Base-by-base conservation (phyloP, 176 grass and related monocot genomes). In the Microstegium vimineum region DNA sequence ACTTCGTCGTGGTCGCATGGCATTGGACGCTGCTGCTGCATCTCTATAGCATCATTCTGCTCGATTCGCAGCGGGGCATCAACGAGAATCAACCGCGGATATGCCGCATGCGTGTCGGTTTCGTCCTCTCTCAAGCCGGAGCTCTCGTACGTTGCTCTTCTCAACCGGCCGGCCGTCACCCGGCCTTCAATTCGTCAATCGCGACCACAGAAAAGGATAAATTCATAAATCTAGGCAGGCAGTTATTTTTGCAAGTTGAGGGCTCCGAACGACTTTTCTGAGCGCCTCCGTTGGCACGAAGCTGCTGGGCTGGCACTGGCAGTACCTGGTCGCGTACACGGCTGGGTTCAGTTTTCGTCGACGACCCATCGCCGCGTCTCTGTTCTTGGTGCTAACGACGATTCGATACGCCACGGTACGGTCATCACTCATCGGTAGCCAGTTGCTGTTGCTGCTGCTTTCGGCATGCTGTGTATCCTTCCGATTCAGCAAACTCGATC, bases 61-160 rank as follows among this genome's bases (percentile, higher is more conserved):
- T n/a, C n/a, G n/a, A n/a, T 33, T 33, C 30, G 62, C 32, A 7
- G 30, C 30, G 32, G n/a, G n/a, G 33, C 33, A 11, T 11, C 32
- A 11, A 10, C 33, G 35, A 67, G 65, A 37, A 67, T 68, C 65
- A n/a, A 68, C 65, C 65, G 34, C 34, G 65, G 65, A 68, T 68
- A 68, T 68, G 65, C 65, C 20, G 33, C 33, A 10, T 5, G n/a
- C n/a, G n/a, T n/a, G n/a, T n/a, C n/a, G n/a, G n/a, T n/a, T n/a
- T n/a, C n/a, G n/a, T n/a, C n/a, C n/a, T n/a, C n/a, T n/a, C n/a
- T n/a, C n/a, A n/a, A 22, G 51, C 20, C 20, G 51, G 51, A 54
- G 51, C 51, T 54, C 18, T 25, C 9, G n/a, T n/a, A n/a, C n/a
- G 22, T 1, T 59, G 54, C 54, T 11, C 22, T 57, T n/a, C n/a